Evolutionary conservation across 768 basidiomycete genomes (phyloP), one percentile per base, ranked within the genome.

Genomic region (Lentinula aciculospora): DNA sequence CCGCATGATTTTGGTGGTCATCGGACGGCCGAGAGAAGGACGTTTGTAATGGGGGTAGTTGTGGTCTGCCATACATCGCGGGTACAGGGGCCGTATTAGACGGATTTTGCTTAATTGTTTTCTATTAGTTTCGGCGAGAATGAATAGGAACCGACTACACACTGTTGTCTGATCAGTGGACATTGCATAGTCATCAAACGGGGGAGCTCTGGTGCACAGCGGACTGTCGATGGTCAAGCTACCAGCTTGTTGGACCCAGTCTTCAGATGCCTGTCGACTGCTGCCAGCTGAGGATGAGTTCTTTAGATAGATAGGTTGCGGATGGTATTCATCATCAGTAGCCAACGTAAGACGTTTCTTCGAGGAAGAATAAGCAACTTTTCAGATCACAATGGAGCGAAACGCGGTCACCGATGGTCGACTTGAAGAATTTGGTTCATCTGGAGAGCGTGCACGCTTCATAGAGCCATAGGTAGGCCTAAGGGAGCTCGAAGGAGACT

Each of bases 161-260:
- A 57, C 68, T 78, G 55, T 56, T 36, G 34, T 2, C 23, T 51
- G 49, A 51, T 64, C 67, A 31, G 55, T 23, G 4, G 48, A 32
- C 40, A 53, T 53, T 42, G 48, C 36, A 34, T 42, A 7, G 5
- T 58, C 39, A 19, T 28, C 39, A 15, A 50, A 48, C 21, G 55
- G 46, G 8, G 44, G 4, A 50, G 31, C 27, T 3, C 25, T n/a
- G 37, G 44, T 47, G 19, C 21, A 36, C 29, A 71, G 63, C 44
- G 82, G 80, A 60, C 82, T 82, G 54, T 80, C 78, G 21, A 91
- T 86, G n/a, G 79, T 77, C 60, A 91, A 76, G 47, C 79, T 84
- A 55, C 81, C 78, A 3, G 89, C 81, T 65, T 85, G 86, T 58
- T 76, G 74, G 10, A 91, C 88, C 89, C 88, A 92, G 65, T 91